These are phyloP conservation scores for Aspergillus amoenus DNA, from an alignment of 2,329 filamentous ascomycete genomes.

Conservation along the genomic window DNA sequence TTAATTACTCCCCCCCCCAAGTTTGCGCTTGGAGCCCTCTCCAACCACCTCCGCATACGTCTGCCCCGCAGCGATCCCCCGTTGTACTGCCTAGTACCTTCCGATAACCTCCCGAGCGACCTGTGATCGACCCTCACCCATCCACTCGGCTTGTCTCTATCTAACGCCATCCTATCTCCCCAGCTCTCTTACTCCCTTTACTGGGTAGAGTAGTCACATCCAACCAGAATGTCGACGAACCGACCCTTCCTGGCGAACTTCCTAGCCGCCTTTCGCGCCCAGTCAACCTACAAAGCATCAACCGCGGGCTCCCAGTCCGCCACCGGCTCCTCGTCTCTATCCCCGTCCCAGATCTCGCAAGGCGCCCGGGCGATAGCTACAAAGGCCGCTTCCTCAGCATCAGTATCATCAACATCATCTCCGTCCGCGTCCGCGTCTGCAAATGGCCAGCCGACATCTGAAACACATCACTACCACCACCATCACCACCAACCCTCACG, in stretches of 20 bases:
- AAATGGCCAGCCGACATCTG: neutral
- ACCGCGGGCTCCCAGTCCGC: constrained; percentile 35
- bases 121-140: neutral
- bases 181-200: neutral
- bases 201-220: neutral
- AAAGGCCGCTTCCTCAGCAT: constrained; percentile 36
- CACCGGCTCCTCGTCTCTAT: constrained; percentile 33
- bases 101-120: neutral
- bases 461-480: constrained; percentile 19
- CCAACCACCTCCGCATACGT: neutral
- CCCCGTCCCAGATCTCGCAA: constrained; percentile 42
- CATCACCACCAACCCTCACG: constrained; percentile 14
- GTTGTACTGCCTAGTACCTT: too few species aligned
- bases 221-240: constrained; percentile 60
- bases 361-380: constrained; percentile 50
- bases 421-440: constrained; percentile 1
- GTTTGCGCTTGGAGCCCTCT: neutral
- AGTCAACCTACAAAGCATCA: constrained; percentile 60
- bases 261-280: constrained; percentile 65
- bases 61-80: neutral
- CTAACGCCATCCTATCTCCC: neutral
- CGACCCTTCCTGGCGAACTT: constrained; percentile 67
- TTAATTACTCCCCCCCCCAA: neutral
- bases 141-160: neutral
- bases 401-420: constrained; percentile 16